phyloP scores from a whole-genome alignment of 768 basidiomycete genomes.

The Psilocybe sp. region DNA sequence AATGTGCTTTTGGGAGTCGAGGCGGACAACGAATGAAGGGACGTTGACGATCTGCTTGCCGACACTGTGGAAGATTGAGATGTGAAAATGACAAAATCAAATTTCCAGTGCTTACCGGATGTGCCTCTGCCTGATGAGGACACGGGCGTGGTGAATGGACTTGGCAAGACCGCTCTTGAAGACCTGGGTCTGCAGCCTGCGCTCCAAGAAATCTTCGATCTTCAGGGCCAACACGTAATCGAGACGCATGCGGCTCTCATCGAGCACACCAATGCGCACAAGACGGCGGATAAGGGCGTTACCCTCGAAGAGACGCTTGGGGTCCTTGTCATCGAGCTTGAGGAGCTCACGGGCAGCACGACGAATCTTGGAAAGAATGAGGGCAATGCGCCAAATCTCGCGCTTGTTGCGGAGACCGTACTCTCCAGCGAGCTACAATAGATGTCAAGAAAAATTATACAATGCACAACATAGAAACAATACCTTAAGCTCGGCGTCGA shows the following conservation, averaged over 20 bases:
- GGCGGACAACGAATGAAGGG: slow-evolving; percentile 97
- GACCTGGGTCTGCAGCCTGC: slow-evolving; percentile 97
- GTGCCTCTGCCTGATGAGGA: slow-evolving; percentile 96
- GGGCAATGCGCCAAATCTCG: slow-evolving; percentile 99
- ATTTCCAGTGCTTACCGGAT: slow-evolving; percentile 68
- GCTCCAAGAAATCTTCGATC: slow-evolving; percentile 99
- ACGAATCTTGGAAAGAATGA: slow-evolving; percentile 98
- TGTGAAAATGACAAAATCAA: background rate
- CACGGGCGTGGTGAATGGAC: slow-evolving; percentile 97
- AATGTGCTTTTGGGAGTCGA: slow-evolving; percentile 99
- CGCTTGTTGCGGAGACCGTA: slow-evolving; percentile 99
- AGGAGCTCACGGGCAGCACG: slow-evolving; percentile 99
- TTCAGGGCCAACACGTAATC: slow-evolving; percentile 99
- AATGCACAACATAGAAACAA: slow-evolving; percentile 6
- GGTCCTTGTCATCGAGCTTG: slow-evolving; percentile 99
- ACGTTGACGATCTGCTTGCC: slow-evolving; percentile 99
- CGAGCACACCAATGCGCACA: slow-evolving; percentile 99
- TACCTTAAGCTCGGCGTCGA: slow-evolving; percentile 99
- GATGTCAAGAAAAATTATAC: background rate
- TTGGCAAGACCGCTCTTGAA: slow-evolving; percentile 99
- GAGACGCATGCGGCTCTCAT: slow-evolving; percentile 98
- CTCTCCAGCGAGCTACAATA: slow-evolving; percentile 90
- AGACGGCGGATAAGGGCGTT: slow-evolving; percentile 95
- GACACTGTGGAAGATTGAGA: slow-evolving; percentile 51
- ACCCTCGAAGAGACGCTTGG: slow-evolving; percentile 99